Evolutionary conservation across 1,284 basidiomycete genomes (phyloP), one percentile per base, ranked within the genome.

Genomic region (Moesziomyces sp.): DNA sequence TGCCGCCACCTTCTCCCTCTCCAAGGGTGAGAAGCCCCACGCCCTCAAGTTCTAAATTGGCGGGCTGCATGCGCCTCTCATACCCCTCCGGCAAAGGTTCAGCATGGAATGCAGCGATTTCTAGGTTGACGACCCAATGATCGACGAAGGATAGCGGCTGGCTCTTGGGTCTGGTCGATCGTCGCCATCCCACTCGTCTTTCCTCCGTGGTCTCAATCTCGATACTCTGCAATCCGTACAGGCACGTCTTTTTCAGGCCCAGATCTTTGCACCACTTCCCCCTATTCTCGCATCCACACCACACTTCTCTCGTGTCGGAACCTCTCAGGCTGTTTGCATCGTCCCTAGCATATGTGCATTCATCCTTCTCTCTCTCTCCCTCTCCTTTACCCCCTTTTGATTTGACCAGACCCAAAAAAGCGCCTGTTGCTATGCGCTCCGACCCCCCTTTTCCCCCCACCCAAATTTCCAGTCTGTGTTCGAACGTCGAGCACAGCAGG

Each of bases 1-100:
- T 83, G 92, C 92, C 86, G 90, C 95, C 68, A 91, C 89, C 82
- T 99, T 93, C 89, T 93, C 94, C 85, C 89, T 99, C 76, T 94
- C 93, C 83, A 97, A 96, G 89, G 93, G 94, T 73, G 92, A 86
- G 79, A 93, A 89, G 88, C 92, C 93, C 84, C 93, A 96, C 87
- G 89, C 92, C 86, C 85, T 96, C 86, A 88, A 88, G 73, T 95
- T 95, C 88, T 95, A 87, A 90, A 74, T 24, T 55, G 43, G 59
- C 18, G 19, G 26, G 28, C 9, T 23, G 21, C 26, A 28, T 11
- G 35, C 30, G 55, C 30, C 30, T 50, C 50, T 40, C 64, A 64
- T 64, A 64, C 61, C 61, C 60, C 10, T 1, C 46, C 35, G 13
- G 16, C 8, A 38, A 6, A n/a, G 21, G 6, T 10, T 9, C 48